Evolutionary conservation across 225 moss, liverwort and hornwort species (phyloP).

Genomic region (Bryum argenteum): DNA sequence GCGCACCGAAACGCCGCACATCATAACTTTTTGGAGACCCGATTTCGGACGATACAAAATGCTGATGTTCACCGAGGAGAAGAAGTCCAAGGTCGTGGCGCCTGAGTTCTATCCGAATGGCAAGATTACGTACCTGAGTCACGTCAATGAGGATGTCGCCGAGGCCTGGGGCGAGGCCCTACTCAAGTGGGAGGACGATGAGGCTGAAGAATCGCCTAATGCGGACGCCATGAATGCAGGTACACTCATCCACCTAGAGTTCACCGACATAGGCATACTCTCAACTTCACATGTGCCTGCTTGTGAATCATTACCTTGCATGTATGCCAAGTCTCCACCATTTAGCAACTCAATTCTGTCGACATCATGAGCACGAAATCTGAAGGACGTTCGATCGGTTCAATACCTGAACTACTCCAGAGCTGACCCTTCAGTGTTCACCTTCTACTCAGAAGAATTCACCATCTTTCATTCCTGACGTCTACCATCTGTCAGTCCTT

Average conservation of each 20-base stretch:
- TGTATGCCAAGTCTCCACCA: too few species aligned
- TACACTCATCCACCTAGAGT: background rate
- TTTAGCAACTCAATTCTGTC: too few species aligned
- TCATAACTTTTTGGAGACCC: conserved; percentile 55
- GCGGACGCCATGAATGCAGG: conserved; percentile 53
- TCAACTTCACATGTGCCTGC: too few species aligned
- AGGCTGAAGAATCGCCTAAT: conserved; percentile 40
- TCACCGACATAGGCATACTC: background rate
- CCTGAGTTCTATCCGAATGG: conserved; percentile 47
- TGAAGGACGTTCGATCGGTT: too few species aligned
- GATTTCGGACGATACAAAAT: conserved; percentile 50
- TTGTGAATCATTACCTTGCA: too few species aligned
- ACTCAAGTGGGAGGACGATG: conserved; percentile 34
- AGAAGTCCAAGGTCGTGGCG: conserved; percentile 2
- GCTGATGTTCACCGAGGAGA: conserved; percentile 25
- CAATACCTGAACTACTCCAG: too few species aligned
- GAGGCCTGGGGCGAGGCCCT: conserved; percentile 19
- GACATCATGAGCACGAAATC: too few species aligned
- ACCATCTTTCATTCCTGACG: too few species aligned
- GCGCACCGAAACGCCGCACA: conserved; percentile 45
- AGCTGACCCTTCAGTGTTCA: too few species aligned
- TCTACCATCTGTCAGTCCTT: too few species aligned
- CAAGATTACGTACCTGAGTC: conserved; percentile 11
- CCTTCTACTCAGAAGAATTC: too few species aligned
- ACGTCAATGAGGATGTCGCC: background rate